Evolutionary conservation across 2,329 filamentous ascomycete species (phyloP).

Genomic region (Myriosclerotinia curreyana): DNA sequence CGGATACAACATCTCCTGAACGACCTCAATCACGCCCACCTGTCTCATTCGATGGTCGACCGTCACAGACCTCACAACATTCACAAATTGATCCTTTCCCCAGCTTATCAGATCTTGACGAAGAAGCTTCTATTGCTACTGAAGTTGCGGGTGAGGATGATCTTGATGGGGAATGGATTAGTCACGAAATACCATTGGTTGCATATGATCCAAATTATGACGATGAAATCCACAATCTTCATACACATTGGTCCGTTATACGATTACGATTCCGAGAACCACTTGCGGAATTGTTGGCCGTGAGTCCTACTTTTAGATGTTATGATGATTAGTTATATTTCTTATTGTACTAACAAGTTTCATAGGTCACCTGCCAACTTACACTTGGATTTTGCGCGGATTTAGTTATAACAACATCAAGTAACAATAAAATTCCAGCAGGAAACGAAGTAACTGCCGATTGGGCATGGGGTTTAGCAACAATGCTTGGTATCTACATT

Average conservation of each 20-base stretch:
- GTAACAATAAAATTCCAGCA: conserved; percentile 26
- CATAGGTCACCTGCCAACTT: conserved; percentile 41
- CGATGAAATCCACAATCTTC: conserved; percentile 35
- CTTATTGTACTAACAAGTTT: neutral
- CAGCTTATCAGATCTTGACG: conserved; percentile 24
- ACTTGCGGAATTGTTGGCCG: conserved; percentile 52
- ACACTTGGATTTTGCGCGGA: conserved; percentile 49
- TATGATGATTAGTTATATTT: neutral
- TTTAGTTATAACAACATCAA: conserved; percentile 41
- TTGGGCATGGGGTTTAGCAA: conserved; percentile 53
- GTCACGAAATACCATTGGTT: conserved; percentile 27
- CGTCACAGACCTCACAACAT: neutral
- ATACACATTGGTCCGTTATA: conserved; percentile 46
- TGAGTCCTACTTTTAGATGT: conserved; percentile 30
- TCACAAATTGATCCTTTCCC: conserved; percentile 18
- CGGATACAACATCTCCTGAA: neutral
- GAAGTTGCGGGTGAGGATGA: conserved; percentile 27
- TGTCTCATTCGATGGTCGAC: conserved; percentile 10
- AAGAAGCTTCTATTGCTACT: conserved; percentile 29
- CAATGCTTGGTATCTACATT: conserved; percentile 51
- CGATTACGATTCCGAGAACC: conserved; percentile 49
- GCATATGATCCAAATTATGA: conserved; percentile 29
- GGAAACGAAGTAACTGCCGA: conserved; percentile 46
- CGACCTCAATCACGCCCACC: conserved; percentile 3
- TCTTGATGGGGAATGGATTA: conserved; percentile 26